Conservation (phyloP, 768 basidiomycete species). For the Xanthoconium stramineum region DNA sequence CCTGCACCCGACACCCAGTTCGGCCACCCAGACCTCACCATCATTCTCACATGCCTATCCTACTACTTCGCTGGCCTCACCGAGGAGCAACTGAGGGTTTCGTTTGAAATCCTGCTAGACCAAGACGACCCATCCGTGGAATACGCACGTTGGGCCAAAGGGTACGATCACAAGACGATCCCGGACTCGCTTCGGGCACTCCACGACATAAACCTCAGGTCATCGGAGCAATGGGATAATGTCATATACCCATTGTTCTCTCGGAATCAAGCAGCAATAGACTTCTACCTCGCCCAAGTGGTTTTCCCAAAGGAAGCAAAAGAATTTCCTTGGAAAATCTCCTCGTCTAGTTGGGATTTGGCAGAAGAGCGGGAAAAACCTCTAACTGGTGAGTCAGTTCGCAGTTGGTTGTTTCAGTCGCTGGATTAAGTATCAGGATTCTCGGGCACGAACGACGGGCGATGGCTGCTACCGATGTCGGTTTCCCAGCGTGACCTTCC, state of each 20-base stretch:
- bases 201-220: not conserved
- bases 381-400: slow-evolving; percentile 2
- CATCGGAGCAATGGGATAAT: not conserved
- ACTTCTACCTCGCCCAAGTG: slow-evolving; percentile 22
- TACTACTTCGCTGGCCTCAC: too few relatives aligned
- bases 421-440: slow-evolving; percentile 24
- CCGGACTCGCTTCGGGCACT: not conserved
- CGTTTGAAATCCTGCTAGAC: too few relatives aligned
- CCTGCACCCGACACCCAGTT: too few relatives aligned
- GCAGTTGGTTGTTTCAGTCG: not conserved
- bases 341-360: slow-evolving; percentile 23
- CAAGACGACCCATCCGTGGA: not conserved
- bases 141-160: not conserved
- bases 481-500: too few relatives aligned
- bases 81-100: too few relatives aligned
- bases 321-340: slow-evolving; percentile 30
- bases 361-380: not conserved
- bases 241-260: too few relatives aligned
- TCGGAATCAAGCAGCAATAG: not conserved
- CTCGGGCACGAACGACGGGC: slow-evolving; percentile 38
- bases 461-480: not conserved
- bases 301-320: slow-evolving; percentile 23
- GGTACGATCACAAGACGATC: not conserved
- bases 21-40: too few relatives aligned
- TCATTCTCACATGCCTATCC: too few relatives aligned